Conservation (phyloP, 805 yeast genomes). For the Debaryomyces castellii region DNA sequence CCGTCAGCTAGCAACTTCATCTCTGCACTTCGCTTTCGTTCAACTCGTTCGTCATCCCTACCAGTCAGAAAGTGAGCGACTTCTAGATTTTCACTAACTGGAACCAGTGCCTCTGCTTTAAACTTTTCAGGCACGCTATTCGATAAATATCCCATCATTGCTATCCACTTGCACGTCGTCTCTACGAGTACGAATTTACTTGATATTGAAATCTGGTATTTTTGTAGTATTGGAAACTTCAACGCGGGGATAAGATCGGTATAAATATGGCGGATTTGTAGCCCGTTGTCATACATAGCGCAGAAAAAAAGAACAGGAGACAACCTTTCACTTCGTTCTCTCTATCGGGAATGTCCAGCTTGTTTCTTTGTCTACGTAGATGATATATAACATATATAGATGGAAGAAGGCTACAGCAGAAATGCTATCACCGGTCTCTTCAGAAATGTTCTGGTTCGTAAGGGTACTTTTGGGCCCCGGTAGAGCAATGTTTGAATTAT, state of each 20-base stretch:
- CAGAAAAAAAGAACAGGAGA: neutral
- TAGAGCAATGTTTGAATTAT: no score
- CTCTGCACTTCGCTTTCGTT: conserved; percentile 6
- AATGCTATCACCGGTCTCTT: no score
- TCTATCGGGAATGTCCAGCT: neutral
- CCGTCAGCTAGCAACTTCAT: conserved; percentile 42
- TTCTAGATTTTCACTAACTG: neutral
- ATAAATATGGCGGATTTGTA: neutral
- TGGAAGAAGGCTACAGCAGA: neutral
- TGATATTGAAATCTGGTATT: neutral
- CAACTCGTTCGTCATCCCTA: neutral
- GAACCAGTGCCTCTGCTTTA: neutral
- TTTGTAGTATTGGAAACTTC: neutral
- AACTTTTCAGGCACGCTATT: neutral
- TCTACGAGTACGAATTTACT: neutral
- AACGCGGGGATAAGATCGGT: neutral
- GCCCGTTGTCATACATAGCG: neutral
- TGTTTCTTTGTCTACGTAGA: neutral
- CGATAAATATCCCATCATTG: neutral
- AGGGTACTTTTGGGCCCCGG: no score
- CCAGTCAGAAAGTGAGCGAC: neutral
- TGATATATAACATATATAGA: neutral
- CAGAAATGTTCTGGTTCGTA: no score
- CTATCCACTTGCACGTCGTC: neutral
- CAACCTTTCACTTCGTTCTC: neutral